Conservation (phyloP, 75 land plant species). For the Selaginella tamariscina region DNA sequence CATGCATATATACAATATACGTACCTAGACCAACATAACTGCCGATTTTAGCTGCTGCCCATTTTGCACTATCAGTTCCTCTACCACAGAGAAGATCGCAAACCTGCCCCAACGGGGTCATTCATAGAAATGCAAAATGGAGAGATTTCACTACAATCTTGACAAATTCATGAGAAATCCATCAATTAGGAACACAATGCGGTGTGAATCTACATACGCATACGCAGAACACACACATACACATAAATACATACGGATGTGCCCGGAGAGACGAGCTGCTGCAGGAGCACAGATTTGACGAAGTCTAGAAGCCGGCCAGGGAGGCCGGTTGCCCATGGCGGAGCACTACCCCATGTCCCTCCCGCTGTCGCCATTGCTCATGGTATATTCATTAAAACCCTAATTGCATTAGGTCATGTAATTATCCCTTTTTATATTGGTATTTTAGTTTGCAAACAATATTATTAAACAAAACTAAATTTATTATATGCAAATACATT, state of each 20-base stretch:
- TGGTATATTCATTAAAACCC: background rate
- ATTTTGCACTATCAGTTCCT: constrained; percentile 33
- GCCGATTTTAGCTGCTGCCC: constrained; percentile 39
- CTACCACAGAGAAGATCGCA: constrained; percentile 47
- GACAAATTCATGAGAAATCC: background rate
- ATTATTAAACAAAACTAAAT: too few species aligned
- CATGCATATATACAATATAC: too few species aligned
- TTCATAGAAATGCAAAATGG: background rate
- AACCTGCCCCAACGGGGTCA: constrained; percentile 19
- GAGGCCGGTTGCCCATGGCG: constrained; percentile 11
- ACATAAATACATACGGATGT: constrained; percentile 5
- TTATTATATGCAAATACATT: too few species aligned
- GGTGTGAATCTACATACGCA: background rate
- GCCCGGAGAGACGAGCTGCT: constrained; percentile 30
- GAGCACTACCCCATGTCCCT: background rate
- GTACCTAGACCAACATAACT: constrained; percentile 37
- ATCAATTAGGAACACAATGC: background rate
- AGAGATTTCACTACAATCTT: constrained; percentile 7
- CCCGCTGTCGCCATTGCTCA: background rate
- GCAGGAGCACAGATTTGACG: constrained; percentile 29
- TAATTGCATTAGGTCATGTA: too few species aligned
- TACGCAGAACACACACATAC: background rate
- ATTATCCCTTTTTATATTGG: too few species aligned
- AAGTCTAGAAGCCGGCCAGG: constrained; percentile 25
- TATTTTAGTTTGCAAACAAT: too few species aligned